Percentiles rank a stretch among this genome's conserved stretches.
Conservation (phyloP, 1,284 basidiomycete species). For the Pseudozyma tsukubaensis region DNA sequence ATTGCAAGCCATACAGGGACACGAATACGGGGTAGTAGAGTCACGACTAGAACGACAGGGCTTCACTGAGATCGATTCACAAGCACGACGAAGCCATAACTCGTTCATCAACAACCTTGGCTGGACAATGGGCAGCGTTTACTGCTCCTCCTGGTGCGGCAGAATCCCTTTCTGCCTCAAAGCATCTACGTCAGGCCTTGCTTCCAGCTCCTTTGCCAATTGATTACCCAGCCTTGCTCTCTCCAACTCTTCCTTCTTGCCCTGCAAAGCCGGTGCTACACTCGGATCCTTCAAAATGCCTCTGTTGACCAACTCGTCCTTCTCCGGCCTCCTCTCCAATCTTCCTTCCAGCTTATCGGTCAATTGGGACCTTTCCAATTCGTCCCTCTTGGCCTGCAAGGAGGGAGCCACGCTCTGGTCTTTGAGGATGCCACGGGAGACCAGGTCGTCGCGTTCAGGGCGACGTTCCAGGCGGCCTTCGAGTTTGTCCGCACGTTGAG, state of each 20-base stretch:
- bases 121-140: background rate
- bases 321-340: slow-evolving; percentile 54
- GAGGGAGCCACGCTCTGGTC: slow-evolving; percentile 79
- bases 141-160: slow-evolving; percentile 31
- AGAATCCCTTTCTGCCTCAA: slow-evolving; percentile 80
- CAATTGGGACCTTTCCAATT: slow-evolving; percentile 69
- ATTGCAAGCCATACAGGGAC: too few species aligned
- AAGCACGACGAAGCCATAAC: background rate
- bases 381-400: slow-evolving; percentile 77
- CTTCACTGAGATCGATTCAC: slow-evolving; percentile 1
- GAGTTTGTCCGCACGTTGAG: slow-evolving; percentile 52
- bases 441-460: slow-evolving; percentile 54
- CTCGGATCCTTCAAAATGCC: slow-evolving; percentile 73
- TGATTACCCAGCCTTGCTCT: slow-evolving; percentile 70
- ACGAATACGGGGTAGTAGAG: background rate
- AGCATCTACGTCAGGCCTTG: slow-evolving; percentile 77
- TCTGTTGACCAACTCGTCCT: slow-evolving; percentile 48
- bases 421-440: slow-evolving; percentile 55
- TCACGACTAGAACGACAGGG: background rate
- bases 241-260: slow-evolving; percentile 75
- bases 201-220: slow-evolving; percentile 76
- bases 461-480: slow-evolving; percentile 53
- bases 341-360: slow-evolving; percentile 49
- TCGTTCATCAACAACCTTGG: background rate
- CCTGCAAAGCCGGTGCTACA: slow-evolving; percentile 77